Evolutionary conservation across 2,329 filamentous ascomycete species (phyloP).

Genomic region (Paecilomyces sp.): DNA sequence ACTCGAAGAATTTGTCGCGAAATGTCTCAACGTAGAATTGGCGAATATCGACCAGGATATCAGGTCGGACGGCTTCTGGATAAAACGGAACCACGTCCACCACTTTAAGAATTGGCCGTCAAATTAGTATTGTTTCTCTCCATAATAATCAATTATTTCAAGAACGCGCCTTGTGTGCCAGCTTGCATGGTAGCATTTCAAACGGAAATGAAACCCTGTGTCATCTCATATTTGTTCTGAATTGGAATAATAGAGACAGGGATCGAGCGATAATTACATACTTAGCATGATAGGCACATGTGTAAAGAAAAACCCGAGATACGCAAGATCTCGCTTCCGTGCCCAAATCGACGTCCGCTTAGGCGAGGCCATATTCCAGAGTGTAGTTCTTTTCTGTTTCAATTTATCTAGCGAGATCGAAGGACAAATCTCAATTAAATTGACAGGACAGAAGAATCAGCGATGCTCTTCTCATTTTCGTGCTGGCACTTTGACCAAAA

Average conservation of each 20-base stretch:
- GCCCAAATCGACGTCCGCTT: too few relatives aligned
- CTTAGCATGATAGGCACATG: conserved; percentile 57
- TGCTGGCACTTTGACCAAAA: too few relatives aligned
- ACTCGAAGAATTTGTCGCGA: conserved; percentile 56
- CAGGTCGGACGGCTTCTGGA: conserved; percentile 43
- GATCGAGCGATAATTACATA: conserved; percentile 27
- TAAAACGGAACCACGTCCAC: conserved; percentile 57
- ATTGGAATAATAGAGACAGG: neutral
- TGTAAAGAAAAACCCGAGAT: conserved; percentile 54
- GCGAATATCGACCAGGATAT: conserved; percentile 44
- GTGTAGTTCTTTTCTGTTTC: too few relatives aligned
- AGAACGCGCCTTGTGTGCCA: neutral
- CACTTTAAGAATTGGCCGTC: conserved; percentile 29
- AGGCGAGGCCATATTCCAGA: too few relatives aligned
- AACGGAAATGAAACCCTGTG: neutral
- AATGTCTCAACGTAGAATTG: conserved; percentile 55
- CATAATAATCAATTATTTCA: too few relatives aligned
- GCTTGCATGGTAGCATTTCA: neutral
- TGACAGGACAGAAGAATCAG: too few relatives aligned
- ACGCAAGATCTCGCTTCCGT: conserved; percentile 32
- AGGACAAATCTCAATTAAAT: too few relatives aligned
- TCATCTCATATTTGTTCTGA: neutral
- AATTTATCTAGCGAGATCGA: too few relatives aligned
- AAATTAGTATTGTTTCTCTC: too few relatives aligned
- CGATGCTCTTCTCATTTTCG: too few relatives aligned